Evolutionary conservation across 2,329 filamentous ascomycete genomes (phyloP).

Genomic region (Metarhizium album): DNA sequence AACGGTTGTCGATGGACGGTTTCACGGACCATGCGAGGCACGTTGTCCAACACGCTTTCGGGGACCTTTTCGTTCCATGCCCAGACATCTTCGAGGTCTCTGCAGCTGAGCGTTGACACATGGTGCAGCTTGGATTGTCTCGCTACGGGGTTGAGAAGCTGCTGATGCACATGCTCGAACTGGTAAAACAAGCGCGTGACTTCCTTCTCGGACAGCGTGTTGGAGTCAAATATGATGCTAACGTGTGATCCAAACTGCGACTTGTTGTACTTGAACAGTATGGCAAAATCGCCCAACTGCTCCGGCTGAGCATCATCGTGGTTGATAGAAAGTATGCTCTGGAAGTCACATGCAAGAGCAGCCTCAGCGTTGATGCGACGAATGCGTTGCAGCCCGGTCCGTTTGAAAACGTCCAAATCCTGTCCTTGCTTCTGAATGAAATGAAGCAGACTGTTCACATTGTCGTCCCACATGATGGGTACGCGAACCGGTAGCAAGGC

Average conservation of each 20-base stretch:
- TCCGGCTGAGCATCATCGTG: not conserved
- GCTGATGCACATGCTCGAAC: not conserved
- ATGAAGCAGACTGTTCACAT: conserved; percentile 3
- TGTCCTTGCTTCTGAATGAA: conserved; percentile 12
- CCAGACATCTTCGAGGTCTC: not conserved
- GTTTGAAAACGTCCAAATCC: conserved; percentile 15
- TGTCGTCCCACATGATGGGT: conserved; percentile 2
- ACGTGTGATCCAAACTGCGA: not conserved
- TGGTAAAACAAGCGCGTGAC: not conserved
- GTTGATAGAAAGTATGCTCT: conserved; percentile 5
- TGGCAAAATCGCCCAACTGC: not conserved
- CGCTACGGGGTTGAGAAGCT: not conserved
- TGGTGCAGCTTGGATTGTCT: not conserved
- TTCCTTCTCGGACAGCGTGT: not conserved
- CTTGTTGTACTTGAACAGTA: not conserved
- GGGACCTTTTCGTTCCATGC: not conserved
- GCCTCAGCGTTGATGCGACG: conserved; percentile 6
- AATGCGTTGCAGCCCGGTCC: conserved; percentile 19
- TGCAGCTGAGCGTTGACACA: not conserved
- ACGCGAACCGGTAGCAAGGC: conserved; percentile 10
- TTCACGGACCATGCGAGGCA: not conserved
- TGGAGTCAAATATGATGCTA: not conserved
- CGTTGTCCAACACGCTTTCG: not conserved
- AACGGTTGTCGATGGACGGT: not conserved
- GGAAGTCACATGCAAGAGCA: conserved; percentile 7